Evolutionary conservation across 345 rosid genomes (phyloP).

Genomic region (Capsella bursapastoris): DNA sequence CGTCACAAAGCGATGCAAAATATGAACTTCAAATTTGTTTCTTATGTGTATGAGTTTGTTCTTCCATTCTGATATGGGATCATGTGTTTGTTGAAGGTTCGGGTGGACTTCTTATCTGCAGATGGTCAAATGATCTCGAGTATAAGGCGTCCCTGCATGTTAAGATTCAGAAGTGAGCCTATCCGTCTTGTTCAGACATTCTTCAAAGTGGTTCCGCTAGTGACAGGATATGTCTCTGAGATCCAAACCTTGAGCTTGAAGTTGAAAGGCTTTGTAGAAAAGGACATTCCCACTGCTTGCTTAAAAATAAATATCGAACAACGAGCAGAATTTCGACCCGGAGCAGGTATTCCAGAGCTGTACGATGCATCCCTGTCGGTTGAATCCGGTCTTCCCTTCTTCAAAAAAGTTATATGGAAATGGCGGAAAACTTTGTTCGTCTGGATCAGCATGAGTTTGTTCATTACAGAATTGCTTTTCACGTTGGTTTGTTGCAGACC

Average conservation of each 20-base stretch:
- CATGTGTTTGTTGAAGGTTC: conserved; percentile 61
- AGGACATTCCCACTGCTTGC: conserved; percentile 64
- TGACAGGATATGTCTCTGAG: conserved; percentile 78
- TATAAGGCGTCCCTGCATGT: conserved; percentile 73
- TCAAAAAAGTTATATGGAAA: conserved; percentile 68
- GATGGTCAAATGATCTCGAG: conserved; percentile 65
- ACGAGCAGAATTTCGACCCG: conserved; percentile 67
- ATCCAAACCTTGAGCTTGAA: conserved; percentile 68
- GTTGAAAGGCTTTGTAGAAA: conserved; percentile 64
- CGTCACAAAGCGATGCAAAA: too few relatives aligned
- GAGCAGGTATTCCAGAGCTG: conserved; percentile 87
- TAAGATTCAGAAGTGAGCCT: conserved; percentile 76
- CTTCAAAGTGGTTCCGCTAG: conserved; percentile 69
- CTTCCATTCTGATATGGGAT: neutral
- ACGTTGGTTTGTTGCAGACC: conserved; percentile 70
- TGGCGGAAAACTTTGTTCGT: conserved; percentile 79
- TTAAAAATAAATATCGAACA: conserved; percentile 65
- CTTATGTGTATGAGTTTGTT: conserved; percentile 2
- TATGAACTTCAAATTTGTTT: too few relatives aligned
- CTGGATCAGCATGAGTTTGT: conserved; percentile 63
- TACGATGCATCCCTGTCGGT: conserved; percentile 66
- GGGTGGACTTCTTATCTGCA: conserved; percentile 67
- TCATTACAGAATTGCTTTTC: conserved; percentile 58
- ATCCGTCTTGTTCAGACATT: conserved; percentile 64
- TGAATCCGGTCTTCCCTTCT: conserved; percentile 68